Base-by-base conservation (phyloP, 768 basidiomycete genomes). In the Hydnomerulius pinastri region DNA sequence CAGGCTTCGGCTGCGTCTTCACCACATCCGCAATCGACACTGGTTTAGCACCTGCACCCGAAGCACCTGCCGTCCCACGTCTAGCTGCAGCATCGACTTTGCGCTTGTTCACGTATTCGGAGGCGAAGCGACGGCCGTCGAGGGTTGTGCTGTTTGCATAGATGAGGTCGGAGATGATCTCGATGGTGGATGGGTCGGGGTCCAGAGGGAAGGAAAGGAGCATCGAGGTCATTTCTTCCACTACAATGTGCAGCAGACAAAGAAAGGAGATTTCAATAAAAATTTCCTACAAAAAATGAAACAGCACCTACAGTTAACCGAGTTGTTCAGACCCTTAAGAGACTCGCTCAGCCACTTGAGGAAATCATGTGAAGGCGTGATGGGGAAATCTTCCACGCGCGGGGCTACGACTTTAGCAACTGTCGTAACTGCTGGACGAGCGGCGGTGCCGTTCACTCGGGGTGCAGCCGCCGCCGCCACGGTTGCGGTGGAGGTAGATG, bases 201-300 rank as follows among this genome's bases (percentile, higher is more conserved):
- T 98, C 94, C 43, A 98, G 70, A 3, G 96, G 90, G 77, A 99
- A 98, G 1, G 90, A 85, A 21, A 99, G 80, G 20, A 99, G 75
- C 92, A 98, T 96, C 39, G 90, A 86, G 63, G 92, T 86, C 65
- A 98, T 94, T 59, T 98, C 97, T 66, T 98, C 97, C 46, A 96
- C 95, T 97, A 61, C 4, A 23, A 25, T 17, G 6, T 17, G 25
- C 24, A 32, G 28, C 33, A 7, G 24, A 28, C 20, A 20, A 48
- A 4, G 6, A 8, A 39, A 49, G n/a, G n/a, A 27, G 46, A 36
- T 57, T 27, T 53, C 51, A 52, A 43, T 32, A 30, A 17, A 35
- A 24, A 43, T 18, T n/a, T 33, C 25, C 30, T 28, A 46, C 28
- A 21, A 28, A 11, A 5, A 30, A 24, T 4, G 42, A 20, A 32